Base-by-base conservation (phyloP, 2,329 filamentous ascomycete genomes). In the Leptographium galeiforme region DNA sequence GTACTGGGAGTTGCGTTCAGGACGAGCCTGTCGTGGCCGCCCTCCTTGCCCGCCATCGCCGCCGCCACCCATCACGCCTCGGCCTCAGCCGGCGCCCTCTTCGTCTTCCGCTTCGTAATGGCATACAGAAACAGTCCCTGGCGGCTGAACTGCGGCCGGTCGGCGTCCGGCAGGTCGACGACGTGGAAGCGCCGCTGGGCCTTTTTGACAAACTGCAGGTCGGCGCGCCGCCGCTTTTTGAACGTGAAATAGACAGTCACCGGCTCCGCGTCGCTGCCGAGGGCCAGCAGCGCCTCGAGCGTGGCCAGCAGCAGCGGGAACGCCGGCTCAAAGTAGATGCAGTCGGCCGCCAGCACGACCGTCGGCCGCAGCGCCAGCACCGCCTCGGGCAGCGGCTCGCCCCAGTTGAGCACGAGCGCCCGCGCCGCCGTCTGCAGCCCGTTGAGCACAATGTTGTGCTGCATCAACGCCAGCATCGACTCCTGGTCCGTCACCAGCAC, bases 311-410 rank as follows among this genome's bases (percentile, higher is more conserved):
- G 76, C 38, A 96, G 74, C 34, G 91, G 90, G 64, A 97, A 97
- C 1, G 93, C 88, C 3, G 91, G 89, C 68, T 97, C 93, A 67
- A 95, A 95, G 72, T 97, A 98, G 49, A 95, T 89, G 69, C 91
- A 97, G 67, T 97, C 93, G 43, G 90, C 91, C 4, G 93, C 93
- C n/a, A 97, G 77, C 53, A 98, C 82, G 53, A 95, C 74, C 62
- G 90, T 82, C 18, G 89, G 88, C 57, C 78, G 78, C 60, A 74
- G 72, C 53, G 74, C 68, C 51, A 74, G 60, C 45, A 84, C 70
- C 45, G 71, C 67, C 44, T 70, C 66, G 40, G 80, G 72, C 47
- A 85, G 70, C 51, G 77, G 70, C 58, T 83, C 75, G 54, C 81
- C 81, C 82, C 91, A 96, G 66, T 96, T 87, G 59, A 96, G 76